Percentiles rank a stretch among this genome's conserved stretches.
Conservation (phyloP, 495 filamentous ascomycete genomes). For the Zalerion maritima region DNA sequence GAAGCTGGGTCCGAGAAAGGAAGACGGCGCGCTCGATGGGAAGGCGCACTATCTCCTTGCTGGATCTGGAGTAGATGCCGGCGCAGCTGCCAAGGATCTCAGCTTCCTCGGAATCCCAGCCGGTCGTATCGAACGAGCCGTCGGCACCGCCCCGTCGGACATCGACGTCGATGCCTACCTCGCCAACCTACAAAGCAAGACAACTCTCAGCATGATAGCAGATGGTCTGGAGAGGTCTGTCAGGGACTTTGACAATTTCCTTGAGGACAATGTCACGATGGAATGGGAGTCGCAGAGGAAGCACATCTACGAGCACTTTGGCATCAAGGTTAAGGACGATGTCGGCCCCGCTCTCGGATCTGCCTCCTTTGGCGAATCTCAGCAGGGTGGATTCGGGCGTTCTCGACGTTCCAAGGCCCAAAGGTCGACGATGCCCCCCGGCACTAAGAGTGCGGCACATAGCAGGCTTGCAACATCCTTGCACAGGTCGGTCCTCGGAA, state of each 20-base stretch:
- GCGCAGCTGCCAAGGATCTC: slow-evolving; percentile 62
- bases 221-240: slow-evolving; percentile 77
- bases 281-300: slow-evolving; percentile 91
- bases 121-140: slow-evolving; percentile 17
- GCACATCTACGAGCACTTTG: slow-evolving; percentile 91
- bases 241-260: slow-evolving; percentile 76
- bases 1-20: slow-evolving; percentile 49
- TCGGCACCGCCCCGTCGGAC: slow-evolving; percentile 27
- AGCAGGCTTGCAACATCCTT: too few relatives aligned
- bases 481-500: slow-evolving; percentile 73
- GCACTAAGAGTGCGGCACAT: too few relatives aligned
- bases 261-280: slow-evolving; percentile 87
- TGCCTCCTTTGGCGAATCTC: slow-evolving; percentile 43
- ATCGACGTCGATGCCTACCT: slow-evolving; percentile 75
- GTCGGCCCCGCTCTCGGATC: slow-evolving; percentile 24
- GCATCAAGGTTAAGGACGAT: slow-evolving; percentile 54
- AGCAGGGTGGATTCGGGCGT: slow-evolving; percentile 33
- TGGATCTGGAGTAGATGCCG: slow-evolving; percentile 73
- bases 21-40: slow-evolving; percentile 36
- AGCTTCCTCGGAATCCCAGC: slow-evolving; percentile 36
- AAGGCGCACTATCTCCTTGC: slow-evolving; percentile 80
- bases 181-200: slow-evolving; percentile 71
- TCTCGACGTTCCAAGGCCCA: slow-evolving; percentile 34
- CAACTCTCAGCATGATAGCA: slow-evolving; percentile 76
- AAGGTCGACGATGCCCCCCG: too few relatives aligned